Conservation (phyloP, 257 asterid species). For the Vinca minor region DNA sequence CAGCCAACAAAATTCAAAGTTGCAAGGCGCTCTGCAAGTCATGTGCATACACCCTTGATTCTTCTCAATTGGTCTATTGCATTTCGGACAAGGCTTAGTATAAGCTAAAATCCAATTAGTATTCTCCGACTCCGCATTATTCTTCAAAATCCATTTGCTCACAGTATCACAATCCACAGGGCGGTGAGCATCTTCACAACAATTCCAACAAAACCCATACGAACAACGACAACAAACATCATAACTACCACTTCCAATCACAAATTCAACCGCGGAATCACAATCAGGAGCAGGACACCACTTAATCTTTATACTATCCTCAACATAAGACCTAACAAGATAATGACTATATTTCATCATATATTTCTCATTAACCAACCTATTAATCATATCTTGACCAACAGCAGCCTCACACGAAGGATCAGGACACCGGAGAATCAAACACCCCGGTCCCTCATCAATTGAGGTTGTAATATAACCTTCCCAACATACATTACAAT, state of each 20-base stretch:
- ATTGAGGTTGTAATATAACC: slow-evolving; percentile 78
- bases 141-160: slow-evolving; percentile 80
- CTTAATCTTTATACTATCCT: slow-evolving; percentile 80
- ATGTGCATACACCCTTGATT: slow-evolving; percentile 99
- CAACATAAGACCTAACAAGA: slow-evolving; percentile 78
- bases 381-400: slow-evolving; percentile 61
- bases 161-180: slow-evolving; percentile 95
- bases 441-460: slow-evolving; percentile 88
- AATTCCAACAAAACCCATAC: slow-evolving; percentile 86
- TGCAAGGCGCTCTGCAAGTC: slow-evolving; percentile 98
- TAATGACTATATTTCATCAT: slow-evolving; percentile 65
- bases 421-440: slow-evolving; percentile 79
- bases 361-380: slow-evolving; percentile 42
- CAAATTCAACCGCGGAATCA: slow-evolving; percentile 74
- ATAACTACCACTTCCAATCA: slow-evolving; percentile 67
- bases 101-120: slow-evolving; percentile 98
- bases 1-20: slow-evolving; percentile 90
- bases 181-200: slow-evolving; percentile 98
- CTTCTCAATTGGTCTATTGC: slow-evolving; percentile 98
- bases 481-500: slow-evolving; percentile 77
- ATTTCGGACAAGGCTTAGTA: slow-evolving; percentile 98
- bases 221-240: slow-evolving; percentile 84
- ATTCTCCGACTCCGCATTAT: slow-evolving; percentile 97
- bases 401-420: slow-evolving; percentile 79
- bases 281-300: slow-evolving; percentile 99